Conservation (phyloP, 305 asterid species). For the Fraxinus ornus region DNA sequence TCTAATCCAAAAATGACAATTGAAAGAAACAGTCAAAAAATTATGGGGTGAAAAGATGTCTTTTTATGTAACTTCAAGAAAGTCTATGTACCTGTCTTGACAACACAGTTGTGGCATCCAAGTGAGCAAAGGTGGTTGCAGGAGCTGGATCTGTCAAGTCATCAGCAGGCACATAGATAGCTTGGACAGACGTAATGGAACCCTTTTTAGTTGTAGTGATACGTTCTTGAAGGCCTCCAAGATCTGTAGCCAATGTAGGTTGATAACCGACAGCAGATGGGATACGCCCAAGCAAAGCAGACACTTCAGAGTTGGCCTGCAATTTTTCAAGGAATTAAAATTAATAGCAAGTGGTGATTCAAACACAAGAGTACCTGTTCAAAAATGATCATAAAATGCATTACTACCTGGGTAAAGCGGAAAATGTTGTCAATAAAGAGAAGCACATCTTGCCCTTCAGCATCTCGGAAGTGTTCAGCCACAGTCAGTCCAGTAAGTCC, state of each 20-base stretch:
- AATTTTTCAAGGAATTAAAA: neutral
- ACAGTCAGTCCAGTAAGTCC: slow-evolving; percentile 96
- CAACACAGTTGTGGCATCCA: slow-evolving; percentile 97
- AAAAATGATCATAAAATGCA: neutral
- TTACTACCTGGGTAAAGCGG: slow-evolving; percentile 84
- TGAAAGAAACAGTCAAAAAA: slow-evolving; percentile 21
- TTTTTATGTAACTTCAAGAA: neutral
- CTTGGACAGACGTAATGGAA: slow-evolving; percentile 94
- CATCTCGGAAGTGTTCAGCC: slow-evolving; percentile 98
- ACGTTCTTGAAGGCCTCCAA: slow-evolving; percentile 98
- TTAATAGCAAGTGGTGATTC: slow-evolving; percentile 4
- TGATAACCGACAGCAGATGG: slow-evolving; percentile 99
- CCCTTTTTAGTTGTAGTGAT: slow-evolving; percentile 94
- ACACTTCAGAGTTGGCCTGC: slow-evolving; percentile 97
- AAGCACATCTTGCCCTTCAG: slow-evolving; percentile 98
- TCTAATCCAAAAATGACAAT: slow-evolving; percentile 38
- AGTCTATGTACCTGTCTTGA: slow-evolving; percentile 62
- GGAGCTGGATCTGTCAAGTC: slow-evolving; percentile 99
- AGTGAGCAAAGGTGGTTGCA: slow-evolving; percentile 97
- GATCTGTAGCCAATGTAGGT: slow-evolving; percentile 97
- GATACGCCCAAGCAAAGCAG: slow-evolving; percentile 99
- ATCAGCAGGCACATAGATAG: slow-evolving; percentile 98
- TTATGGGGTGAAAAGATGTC: neutral
- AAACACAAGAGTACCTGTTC: neutral
- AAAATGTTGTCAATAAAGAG: slow-evolving; percentile 94